Evolutionary conservation across 148 eudicot genomes (phyloP).

Genomic region (Rhododendron simsii): DNA sequence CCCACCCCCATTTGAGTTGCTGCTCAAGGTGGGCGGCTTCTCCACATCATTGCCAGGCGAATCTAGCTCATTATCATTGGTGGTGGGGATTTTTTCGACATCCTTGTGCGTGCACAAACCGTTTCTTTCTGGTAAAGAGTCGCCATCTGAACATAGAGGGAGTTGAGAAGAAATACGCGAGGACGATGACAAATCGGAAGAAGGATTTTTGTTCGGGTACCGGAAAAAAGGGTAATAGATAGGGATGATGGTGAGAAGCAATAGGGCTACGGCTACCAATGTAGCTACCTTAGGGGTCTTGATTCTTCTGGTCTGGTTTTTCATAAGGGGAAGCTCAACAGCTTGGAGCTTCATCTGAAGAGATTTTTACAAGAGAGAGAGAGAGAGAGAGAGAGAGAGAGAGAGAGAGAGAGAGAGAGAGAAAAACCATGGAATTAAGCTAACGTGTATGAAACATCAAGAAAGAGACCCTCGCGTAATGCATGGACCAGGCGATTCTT

Average conservation of each 20-base stretch:
- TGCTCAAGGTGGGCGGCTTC: neutral
- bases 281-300: slow-evolving; percentile 23
- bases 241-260: slow-evolving; percentile 32
- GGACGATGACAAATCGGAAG: neutral
- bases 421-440: neutral
- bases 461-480: neutral
- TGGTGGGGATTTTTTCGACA: neutral
- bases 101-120: neutral
- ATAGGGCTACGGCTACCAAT: slow-evolving; percentile 16
- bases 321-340: slow-evolving; percentile 29
- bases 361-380: neutral
- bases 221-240: slow-evolving; percentile 28
- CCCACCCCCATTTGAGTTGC: neutral
- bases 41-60: neutral
- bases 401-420: slow-evolving; percentile 7
- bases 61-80: neutral
- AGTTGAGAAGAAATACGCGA: neutral
- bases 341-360: slow-evolving; percentile 31
- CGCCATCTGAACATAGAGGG: neutral
- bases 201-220: slow-evolving; percentile 7
- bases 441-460: neutral
- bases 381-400: slow-evolving; percentile 9
- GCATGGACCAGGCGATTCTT: slow-evolving; percentile 2
- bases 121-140: neutral
- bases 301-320: slow-evolving; percentile 32